These are phyloP conservation scores for Hydnum rufescens DNA, from an alignment of 768 basidiomycete genomes.

Conservation along the genomic window DNA sequence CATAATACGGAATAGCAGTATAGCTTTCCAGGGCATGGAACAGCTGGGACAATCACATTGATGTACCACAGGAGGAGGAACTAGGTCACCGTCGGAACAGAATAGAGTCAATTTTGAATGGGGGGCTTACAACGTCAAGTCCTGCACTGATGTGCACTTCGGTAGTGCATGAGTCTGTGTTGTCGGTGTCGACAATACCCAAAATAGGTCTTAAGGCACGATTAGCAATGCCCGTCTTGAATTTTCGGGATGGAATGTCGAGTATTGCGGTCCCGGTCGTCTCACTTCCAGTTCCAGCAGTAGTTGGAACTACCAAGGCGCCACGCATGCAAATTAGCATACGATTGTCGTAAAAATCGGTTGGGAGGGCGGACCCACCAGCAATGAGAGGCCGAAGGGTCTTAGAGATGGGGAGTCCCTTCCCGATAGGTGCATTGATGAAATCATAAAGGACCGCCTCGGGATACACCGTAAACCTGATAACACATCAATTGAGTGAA, in stretches of 20 bases:
- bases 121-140: slow-evolving; percentile 43
- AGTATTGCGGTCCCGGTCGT: slow-evolving; percentile 91
- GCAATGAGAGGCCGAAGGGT: slow-evolving; percentile 70
- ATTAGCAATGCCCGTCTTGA: slow-evolving; percentile 94
- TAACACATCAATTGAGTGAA: background rate
- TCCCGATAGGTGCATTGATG: slow-evolving; percentile 90
- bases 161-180: slow-evolving; percentile 82
- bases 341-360: background rate
- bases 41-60: too few species aligned
- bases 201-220: slow-evolving; percentile 79
- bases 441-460: slow-evolving; percentile 90
- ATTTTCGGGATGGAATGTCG: slow-evolving; percentile 74
- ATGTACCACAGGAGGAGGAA: background rate
- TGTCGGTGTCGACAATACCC: slow-evolving; percentile 70
- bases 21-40: slow-evolving; percentile 94
- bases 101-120: background rate
- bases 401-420: slow-evolving; percentile 65
- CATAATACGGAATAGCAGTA: slow-evolving; percentile 86
- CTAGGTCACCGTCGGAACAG: background rate
- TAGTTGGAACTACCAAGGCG: slow-evolving; percentile 39
- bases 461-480: slow-evolving; percentile 73
- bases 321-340: slow-evolving; percentile 1
- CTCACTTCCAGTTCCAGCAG: slow-evolving; percentile 79
- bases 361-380: slow-evolving; percentile 20
- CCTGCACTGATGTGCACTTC: slow-evolving; percentile 89